These are phyloP conservation scores for Trichocomaceae sp. DNA, from an alignment of 2,329 filamentous ascomycete species.

Conservation along the genomic window DNA sequence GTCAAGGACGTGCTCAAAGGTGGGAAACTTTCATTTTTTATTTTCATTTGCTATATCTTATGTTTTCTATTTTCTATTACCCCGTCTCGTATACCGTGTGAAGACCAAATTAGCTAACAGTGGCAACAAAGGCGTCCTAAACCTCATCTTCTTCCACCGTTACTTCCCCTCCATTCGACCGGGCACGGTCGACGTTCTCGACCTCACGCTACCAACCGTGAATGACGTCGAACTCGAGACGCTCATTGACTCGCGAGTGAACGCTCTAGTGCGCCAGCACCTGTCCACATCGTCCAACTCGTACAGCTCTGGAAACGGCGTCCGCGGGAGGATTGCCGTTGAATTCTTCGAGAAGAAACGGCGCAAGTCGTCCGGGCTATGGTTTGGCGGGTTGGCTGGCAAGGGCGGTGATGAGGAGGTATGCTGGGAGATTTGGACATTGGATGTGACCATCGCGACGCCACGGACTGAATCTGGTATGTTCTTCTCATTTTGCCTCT, in stretches of 20 bases:
- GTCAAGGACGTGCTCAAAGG: slow-evolving; percentile 92
- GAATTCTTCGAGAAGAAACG: slow-evolving; percentile 94
- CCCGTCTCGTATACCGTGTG: not conserved
- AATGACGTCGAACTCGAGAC: slow-evolving; percentile 87
- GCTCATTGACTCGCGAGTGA: slow-evolving; percentile 81
- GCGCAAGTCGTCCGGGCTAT: slow-evolving; percentile 62
- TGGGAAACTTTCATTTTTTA: slow-evolving; percentile 33
- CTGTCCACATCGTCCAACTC: slow-evolving; percentile 55
- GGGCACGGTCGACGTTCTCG: slow-evolving; percentile 78
- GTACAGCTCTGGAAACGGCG: slow-evolving; percentile 47
- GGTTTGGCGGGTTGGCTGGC: slow-evolving; percentile 49
- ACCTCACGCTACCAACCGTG: slow-evolving; percentile 82
- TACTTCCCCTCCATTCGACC: slow-evolving; percentile 86
- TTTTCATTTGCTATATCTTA: too few species aligned
- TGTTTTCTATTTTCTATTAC: not conserved
- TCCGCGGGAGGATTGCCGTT: slow-evolving; percentile 71
- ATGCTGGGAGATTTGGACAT: slow-evolving; percentile 93
- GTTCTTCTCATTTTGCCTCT: slow-evolving; percentile 25
- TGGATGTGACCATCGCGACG: slow-evolving; percentile 88
- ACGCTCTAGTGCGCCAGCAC: slow-evolving; percentile 68
- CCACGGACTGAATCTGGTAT: slow-evolving; percentile 80
- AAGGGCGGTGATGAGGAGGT: slow-evolving; percentile 84
- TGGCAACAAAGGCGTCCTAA: slow-evolving; percentile 64
- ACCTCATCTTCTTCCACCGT: slow-evolving; percentile 98
- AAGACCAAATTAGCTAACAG: not conserved